Base-by-base conservation (phyloP, 139 green algal species). In the Gonium pectorale region DNA sequence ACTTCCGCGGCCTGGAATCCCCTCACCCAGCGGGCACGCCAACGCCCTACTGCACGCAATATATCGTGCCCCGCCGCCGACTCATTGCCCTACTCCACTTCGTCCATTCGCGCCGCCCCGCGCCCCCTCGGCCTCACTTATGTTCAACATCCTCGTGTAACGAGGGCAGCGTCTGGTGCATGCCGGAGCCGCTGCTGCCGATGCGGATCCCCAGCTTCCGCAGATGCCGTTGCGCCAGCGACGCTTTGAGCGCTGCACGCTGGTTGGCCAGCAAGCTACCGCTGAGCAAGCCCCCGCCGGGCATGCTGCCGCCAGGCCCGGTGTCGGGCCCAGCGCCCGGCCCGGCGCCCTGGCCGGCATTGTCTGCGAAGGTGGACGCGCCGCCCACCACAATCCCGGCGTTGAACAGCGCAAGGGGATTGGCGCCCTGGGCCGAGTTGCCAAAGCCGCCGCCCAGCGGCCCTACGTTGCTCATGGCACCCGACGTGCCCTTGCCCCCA, bases 121-220 rank as follows among this genome's bases (percentile, higher is more conserved):
- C n/a, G n/a, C n/a, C n/a, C n/a, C n/a, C n/a, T n/a, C n/a, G n/a
- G n/a, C n/a, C n/a, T n/a, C n/a, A n/a, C n/a, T n/a, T n/a, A n/a
- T n/a, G n/a, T n/a, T n/a, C n/a, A n/a, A n/a, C n/a, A n/a, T n/a
- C n/a, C n/a, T n/a, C n/a, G n/a, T n/a, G n/a, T n/a, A n/a, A n/a
- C n/a, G n/a, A n/a, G n/a, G n/a, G n/a, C n/a, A n/a, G n/a, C n/a
- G n/a, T n/a, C n/a, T n/a, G n/a, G n/a, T n/a, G n/a, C n/a, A n/a
- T n/a, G n/a, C n/a, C n/a, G n/a, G n/a, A n/a, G n/a, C n/a, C n/a
- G 41, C 68, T 6, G 46, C 70, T 56, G 31, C 24, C n/a, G 9
- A 79, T 3, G 35, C 49, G 46, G 19, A 79, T 11, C 2, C 70
- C 70, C 44, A 79, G 35, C 70, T 66, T 64, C 38, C 70, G 70